Evolutionary conservation across 345 rosid species (phyloP).

Genomic region (Anacardium occidentale): DNA sequence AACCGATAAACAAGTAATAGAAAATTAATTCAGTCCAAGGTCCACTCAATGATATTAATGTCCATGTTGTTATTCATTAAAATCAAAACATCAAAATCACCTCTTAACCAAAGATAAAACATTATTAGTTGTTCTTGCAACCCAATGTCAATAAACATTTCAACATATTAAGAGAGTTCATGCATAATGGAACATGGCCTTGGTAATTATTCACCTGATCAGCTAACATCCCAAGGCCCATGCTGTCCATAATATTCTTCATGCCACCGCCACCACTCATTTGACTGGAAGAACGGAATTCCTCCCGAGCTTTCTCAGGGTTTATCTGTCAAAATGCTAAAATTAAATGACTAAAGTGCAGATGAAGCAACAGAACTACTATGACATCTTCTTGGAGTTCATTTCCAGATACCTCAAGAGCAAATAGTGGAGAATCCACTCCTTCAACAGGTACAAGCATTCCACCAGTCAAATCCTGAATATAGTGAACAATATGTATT

Average conservation of each 20-base stretch:
- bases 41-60: background rate
- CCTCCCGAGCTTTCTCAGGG: constrained; percentile 66
- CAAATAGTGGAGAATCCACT: constrained; percentile 63
- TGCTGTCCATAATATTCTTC: constrained; percentile 64
- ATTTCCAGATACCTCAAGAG: constrained; percentile 59
- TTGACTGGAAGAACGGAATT: constrained; percentile 42
- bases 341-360: constrained; percentile 21
- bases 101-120: too few species aligned
- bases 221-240: constrained; percentile 80
- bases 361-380: constrained; percentile 7
- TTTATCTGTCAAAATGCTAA: constrained; percentile 43
- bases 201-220: constrained; percentile 50
- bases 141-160: too few species aligned
- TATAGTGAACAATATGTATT: constrained; percentile 11
- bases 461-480: constrained; percentile 76
- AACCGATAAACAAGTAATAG: background rate
- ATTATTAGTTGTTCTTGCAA: too few species aligned
- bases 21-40: background rate
- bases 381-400: background rate
- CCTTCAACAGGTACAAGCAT: constrained; percentile 63
- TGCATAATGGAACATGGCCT: background rate
- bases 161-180: background rate
- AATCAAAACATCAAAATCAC: constrained; percentile 6
- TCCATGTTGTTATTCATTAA: background rate
- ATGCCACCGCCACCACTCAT: constrained; percentile 39